Evolutionary conservation across 176 grass and related monocot genomes (phyloP), one percentile per base, ranked within the genome.

Genomic region (Carex littledalei): DNA sequence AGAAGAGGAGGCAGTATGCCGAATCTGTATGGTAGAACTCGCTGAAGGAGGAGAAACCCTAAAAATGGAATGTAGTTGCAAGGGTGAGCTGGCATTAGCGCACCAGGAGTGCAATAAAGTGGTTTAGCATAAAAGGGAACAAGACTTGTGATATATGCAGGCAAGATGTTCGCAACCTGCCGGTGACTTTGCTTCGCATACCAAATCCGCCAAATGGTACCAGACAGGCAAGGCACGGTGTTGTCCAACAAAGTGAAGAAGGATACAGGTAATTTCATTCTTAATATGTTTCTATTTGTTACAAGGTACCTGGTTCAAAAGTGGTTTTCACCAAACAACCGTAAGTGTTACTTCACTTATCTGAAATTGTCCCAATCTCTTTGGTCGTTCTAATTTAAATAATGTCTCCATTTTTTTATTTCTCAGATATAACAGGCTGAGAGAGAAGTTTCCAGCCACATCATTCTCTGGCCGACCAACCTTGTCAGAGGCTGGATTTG

Each of bases 31-130:
- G 17, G 84, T 99, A 84, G 93, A 99, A 82, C 93, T 99, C 16
- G 88, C 92, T 3, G 96, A 99, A 92, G 93, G 93, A 70, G 96
- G 93, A 29, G 96, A 99, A 92, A 99, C 96, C 83, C 86, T 99
- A 87, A 99, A 99, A 92, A 87, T 99, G 96, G 96, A 99, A 70
- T 99, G 96, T 81, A 95, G 93, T 65, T 99, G 96, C 91, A 99
- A 99, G 90, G 96, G 96, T 84, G 96, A 99, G 72, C 93, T 99
- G 76, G 93, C 96, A 32, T 89, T 99, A 85, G 96, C 93, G 10
- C 96, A 99, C 87, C 91, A 99, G 86, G 96, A 99, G 24, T 99
- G 96, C 96, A 53, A 68, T 99, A 81, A 99, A 99, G 91, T 99
- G 96, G 96, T 99, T 99, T 90, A 99, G 93, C 67, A 95, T 99